Evolutionary conservation across 129 eudicot species (phyloP), one percentile per base, ranked within the genome.

Genomic region (Ambrosia trifida): DNA sequence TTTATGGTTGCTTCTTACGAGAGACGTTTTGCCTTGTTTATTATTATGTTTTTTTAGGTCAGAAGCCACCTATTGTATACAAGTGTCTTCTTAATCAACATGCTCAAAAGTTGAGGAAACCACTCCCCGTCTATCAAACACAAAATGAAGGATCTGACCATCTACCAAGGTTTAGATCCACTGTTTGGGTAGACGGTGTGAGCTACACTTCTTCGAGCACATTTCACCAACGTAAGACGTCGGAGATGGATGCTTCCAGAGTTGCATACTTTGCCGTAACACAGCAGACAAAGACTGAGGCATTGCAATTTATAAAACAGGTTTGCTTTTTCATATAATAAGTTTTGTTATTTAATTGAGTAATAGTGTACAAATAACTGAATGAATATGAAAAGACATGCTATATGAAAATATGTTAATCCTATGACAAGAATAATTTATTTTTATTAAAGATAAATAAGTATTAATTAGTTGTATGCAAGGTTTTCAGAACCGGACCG

Each of bases 171-270:
- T 88, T 78, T 59, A 75, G 79, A 65, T 78, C 85, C 17, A 78
- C 76, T 2, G 87, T 88, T 17, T 61, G 44, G 44, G 69, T 85
- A 1, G 88, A 85, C 68, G 91, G 87, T 20, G 71, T 11, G 18
- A 69, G 40, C 30, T 85, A 75, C 50, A 47, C 73, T 49, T 83
- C 86, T 20, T 43, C 80, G 9, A 61, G 57, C 36, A 33, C 81
- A 43, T 88, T 78, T 71, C 28, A 80, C 7, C 72, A 51, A 8
- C 63, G 68, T 35, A 88, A 85, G 73, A 20, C 40, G 43, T 82
- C 88, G 1, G 91, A 88, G 47, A 79, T 67, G 58, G 85, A 83
- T 69, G 91, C 38, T 28, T 85, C 96, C 35, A 81, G 66, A 43
- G 14, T 74, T 31, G 96, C 96, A 7, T 71, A 85, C 61, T 19